Percentiles rank a stretch among this genome's conserved stretches.
Evolutionary conservation across 1,284 basidiomycete species (phyloP).

Genomic region (Cryptococcus floricola): DNA sequence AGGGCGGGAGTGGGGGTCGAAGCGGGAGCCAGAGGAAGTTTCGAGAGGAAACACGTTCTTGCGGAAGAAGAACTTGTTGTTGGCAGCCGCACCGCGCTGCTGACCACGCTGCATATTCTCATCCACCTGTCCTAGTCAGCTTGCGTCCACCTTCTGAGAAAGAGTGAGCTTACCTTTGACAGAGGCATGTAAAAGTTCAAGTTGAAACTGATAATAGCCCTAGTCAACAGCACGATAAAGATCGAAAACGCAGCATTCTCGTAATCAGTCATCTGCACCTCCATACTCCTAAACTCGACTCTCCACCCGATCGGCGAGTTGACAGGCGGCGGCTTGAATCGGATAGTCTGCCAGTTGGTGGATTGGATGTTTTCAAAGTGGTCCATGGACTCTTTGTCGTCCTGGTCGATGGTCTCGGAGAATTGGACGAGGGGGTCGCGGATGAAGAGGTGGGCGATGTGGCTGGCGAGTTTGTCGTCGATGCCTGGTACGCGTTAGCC

Average conservation of each 20-base stretch:
- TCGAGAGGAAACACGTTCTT: conserved; percentile 71
- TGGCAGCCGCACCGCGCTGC: conserved; percentile 68
- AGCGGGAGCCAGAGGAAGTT: conserved; percentile 30
- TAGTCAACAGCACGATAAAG: conserved; percentile 88
- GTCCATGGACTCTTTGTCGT: conserved; percentile 80
- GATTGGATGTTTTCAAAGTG: conserved; percentile 99
- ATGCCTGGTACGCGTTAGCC: conserved; percentile 58
- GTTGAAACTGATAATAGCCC: conserved; percentile 86
- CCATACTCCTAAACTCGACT: conserved; percentile 98
- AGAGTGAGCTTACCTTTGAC: conserved; percentile 65
- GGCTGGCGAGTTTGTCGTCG: conserved; percentile 81
- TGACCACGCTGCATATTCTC: conserved; percentile 95
- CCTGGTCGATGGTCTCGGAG: conserved; percentile 87
- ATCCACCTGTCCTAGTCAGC: conserved; percentile 65
- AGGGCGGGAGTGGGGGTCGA: conserved; percentile 40
- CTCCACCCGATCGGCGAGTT: conserved; percentile 93
- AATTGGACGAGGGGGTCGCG: conserved; percentile 96
- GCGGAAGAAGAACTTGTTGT: conserved; percentile 83
- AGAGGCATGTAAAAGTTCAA: conserved; percentile 97
- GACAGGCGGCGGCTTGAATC: conserved; percentile 96
- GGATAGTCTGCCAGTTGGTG: conserved; percentile 98
- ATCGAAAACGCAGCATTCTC: conserved; percentile 97
- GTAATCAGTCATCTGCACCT: conserved; percentile 97
- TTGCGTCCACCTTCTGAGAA: not conserved
- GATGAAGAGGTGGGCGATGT: conserved; percentile 94